Conservation (phyloP, 306 rosid species). For the Crotalaria pallida region DNA sequence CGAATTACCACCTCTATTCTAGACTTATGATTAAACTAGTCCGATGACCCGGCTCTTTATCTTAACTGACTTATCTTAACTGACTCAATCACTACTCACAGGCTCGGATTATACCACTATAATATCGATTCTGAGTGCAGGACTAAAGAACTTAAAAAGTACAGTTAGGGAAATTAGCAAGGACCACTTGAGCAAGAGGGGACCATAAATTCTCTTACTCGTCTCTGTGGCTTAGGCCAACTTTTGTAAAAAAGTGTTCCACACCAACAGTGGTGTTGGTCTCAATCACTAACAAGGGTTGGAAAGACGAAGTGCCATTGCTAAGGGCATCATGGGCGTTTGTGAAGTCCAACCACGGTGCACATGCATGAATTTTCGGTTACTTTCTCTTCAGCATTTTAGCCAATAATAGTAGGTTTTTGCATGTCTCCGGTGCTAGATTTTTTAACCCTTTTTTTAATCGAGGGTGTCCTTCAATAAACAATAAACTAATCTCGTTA, state of each 20-base stretch:
- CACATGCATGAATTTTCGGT: constrained; percentile 32
- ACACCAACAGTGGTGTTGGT: constrained; percentile 30
- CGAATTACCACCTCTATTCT: no score
- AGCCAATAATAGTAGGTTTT: not conserved
- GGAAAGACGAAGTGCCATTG: constrained; percentile 35
- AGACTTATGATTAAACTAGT: no score
- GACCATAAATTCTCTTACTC: constrained; percentile 30
- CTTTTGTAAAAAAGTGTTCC: constrained; percentile 54
- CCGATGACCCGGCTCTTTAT: no score
- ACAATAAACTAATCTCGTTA: no score
- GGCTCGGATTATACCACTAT: not conserved
- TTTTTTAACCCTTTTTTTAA: no score
- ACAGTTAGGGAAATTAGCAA: constrained; percentile 3
- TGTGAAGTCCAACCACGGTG: constrained; percentile 31
- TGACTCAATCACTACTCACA: no score
- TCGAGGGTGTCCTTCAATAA: no score
- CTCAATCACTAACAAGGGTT: constrained; percentile 42
- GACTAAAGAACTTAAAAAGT: constrained; percentile 3
- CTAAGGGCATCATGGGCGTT: constrained; percentile 37
- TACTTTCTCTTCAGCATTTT: not conserved
- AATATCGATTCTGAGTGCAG: not conserved
- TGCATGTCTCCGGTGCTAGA: constrained; percentile 16
- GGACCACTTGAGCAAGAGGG: constrained; percentile 47
- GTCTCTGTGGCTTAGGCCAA: constrained; percentile 34
- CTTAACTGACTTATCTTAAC: no score